phyloP scores from a whole-genome alignment of 2,329 filamentous ascomycete species.

The Catunica adiposa region DNA sequence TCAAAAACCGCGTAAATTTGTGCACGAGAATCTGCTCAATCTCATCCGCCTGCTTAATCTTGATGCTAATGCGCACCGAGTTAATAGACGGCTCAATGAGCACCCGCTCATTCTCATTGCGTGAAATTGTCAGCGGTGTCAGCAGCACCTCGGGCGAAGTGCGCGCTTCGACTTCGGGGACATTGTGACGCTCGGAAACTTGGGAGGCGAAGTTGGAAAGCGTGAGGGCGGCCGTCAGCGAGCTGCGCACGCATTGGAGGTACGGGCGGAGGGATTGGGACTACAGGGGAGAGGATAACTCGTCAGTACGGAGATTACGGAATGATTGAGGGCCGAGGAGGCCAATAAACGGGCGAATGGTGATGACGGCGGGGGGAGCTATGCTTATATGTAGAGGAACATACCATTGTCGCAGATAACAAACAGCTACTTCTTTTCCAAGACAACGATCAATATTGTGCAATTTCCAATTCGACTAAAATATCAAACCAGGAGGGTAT shows the following conservation, averaged over 20 bases:
- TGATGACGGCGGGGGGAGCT: conserved; percentile 17
- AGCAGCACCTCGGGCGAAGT: conserved; percentile 87
- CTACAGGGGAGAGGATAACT: conserved; percentile 26
- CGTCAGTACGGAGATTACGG: too few relatives aligned
- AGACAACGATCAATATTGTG: not conserved
- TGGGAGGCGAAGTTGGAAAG: conserved; percentile 91
- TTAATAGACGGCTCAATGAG: conserved; percentile 94
- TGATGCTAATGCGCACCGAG: conserved; percentile 90
- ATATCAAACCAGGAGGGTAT: not conserved
- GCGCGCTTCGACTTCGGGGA: conserved; percentile 87
- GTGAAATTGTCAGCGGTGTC: conserved; percentile 74
- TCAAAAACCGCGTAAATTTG: conserved; percentile 95
- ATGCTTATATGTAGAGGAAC: not conserved
- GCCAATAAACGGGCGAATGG: conserved; percentile 3
- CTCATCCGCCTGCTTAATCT: conserved; percentile 98
- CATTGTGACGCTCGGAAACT: conserved; percentile 91
- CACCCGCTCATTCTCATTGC: conserved; percentile 95
- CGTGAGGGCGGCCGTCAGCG: conserved; percentile 81
- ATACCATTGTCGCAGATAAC: conserved; percentile 5
- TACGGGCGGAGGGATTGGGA: conserved; percentile 96
- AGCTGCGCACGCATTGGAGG: conserved; percentile 88
- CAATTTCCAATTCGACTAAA: not conserved
- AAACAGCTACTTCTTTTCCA: not conserved
- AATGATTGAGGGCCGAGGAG: too few relatives aligned
- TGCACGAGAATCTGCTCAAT: conserved; percentile 96